A percentile compares a stretch with the other conserved stretches of the same genome.
Evolutionary conservation across 2,329 filamentous ascomycete genomes (phyloP).

Genomic region (Epichloe festucae): DNA sequence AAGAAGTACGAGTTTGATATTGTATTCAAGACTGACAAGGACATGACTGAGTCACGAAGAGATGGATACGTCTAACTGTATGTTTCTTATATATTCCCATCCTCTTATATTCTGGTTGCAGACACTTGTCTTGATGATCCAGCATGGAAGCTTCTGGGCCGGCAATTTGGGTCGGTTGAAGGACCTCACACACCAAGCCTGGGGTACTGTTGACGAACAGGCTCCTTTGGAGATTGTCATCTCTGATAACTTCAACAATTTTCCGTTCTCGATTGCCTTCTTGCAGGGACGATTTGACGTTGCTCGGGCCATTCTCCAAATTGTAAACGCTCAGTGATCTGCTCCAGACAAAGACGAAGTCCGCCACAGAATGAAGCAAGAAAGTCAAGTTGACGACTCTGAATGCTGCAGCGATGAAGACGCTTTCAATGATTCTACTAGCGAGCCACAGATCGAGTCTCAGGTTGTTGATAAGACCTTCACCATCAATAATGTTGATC

Average conservation of each 20-base stretch:
- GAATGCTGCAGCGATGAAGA: conserved; percentile 22
- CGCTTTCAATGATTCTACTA: conserved; percentile 22
- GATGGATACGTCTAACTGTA: conserved; percentile 51
- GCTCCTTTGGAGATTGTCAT: conserved; percentile 53
- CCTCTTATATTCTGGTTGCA: neutral
- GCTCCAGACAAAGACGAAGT: conserved; percentile 38
- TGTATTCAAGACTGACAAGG: conserved; percentile 37
- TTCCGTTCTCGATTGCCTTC: conserved; percentile 56
- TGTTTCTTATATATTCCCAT: conserved; percentile 17
- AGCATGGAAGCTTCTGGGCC: conserved; percentile 60
- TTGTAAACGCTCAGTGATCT: conserved; percentile 55
- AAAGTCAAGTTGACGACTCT: conserved; percentile 25
- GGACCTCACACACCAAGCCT: conserved; percentile 45
- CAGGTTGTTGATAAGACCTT: conserved; percentile 53
- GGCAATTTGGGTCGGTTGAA: conserved; percentile 58
- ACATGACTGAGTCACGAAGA: conserved; percentile 41
- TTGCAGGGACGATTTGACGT: conserved; percentile 50
- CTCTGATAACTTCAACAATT: conserved; percentile 34
- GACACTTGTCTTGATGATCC: neutral
- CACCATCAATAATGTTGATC: conserved; percentile 64
- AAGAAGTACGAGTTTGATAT: conserved; percentile 33
- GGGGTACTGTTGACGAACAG: conserved; percentile 39
- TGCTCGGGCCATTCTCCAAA: conserved; percentile 55
- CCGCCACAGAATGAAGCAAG: conserved; percentile 33
- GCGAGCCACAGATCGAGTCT: conserved; percentile 31